phyloP scores from a whole-genome alignment of 1,284 basidiomycete species.

The Irpex sp. region DNA sequence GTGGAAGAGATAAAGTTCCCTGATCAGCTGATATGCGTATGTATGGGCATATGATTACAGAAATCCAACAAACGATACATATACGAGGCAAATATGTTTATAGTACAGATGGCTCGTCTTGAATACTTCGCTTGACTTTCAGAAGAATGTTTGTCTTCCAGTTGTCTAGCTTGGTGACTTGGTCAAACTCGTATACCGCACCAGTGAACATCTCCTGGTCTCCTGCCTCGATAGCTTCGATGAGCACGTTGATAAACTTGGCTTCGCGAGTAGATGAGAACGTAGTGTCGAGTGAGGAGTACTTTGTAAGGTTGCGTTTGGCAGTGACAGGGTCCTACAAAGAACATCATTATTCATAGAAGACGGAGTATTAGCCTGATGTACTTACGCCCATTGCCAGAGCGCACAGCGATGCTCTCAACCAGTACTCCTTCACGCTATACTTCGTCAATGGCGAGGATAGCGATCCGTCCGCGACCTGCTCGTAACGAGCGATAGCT shows the following conservation, averaged over 20 bases:
- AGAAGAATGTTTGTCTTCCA: slow-evolving; percentile 91
- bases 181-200: slow-evolving; percentile 82
- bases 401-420: slow-evolving; percentile 84
- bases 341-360: neutral
- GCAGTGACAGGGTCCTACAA: slow-evolving; percentile 81
- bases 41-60: slow-evolving; percentile 1
- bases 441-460: slow-evolving; percentile 90
- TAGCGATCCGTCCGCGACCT: slow-evolving; percentile 86
- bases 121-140: slow-evolving; percentile 80
- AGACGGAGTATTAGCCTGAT: neutral
- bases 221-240: slow-evolving; percentile 75
- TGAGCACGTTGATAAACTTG: slow-evolving; percentile 76
- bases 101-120: slow-evolving; percentile 49
- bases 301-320: slow-evolving; percentile 71
- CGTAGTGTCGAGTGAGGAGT: slow-evolving; percentile 71
- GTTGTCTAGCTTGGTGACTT: slow-evolving; percentile 85
- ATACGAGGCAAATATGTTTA: slow-evolving; percentile 22
- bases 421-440: slow-evolving; percentile 97
- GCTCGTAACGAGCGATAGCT: slow-evolving; percentile 86
- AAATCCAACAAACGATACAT: neutral
- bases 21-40: neutral
- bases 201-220: slow-evolving; percentile 77
- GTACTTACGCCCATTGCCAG: slow-evolving; percentile 79
- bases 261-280: slow-evolving; percentile 86
- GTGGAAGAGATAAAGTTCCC: neutral